Evolutionary conservation across 331 rosid species (phyloP).

Genomic region (Rhamnella rubrinervis): DNA sequence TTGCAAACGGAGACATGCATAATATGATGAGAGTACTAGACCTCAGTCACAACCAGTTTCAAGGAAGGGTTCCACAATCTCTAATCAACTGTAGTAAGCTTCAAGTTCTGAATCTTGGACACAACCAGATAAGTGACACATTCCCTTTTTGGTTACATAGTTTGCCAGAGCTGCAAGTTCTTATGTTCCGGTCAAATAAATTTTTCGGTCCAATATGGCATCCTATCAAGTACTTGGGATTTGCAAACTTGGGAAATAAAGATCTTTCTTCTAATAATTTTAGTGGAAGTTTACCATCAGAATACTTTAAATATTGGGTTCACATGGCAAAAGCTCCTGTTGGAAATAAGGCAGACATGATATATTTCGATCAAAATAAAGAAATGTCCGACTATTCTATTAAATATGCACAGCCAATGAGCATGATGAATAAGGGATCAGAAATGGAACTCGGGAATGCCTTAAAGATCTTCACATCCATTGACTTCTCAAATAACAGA

Average conservation of each 20-base stretch:
- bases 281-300: not conserved
- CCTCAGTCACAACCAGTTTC: not conserved
- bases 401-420: not conserved
- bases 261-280: not conserved
- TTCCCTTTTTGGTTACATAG: not conserved
- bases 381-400: not conserved
- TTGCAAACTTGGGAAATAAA: not conserved
- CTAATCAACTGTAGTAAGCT: not conserved
- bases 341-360: not conserved
- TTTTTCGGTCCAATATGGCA: not conserved
- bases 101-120: not conserved
- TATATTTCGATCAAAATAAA: not conserved
- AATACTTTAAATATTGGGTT: not conserved
- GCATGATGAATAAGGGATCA: not conserved
- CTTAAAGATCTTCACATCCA: not conserved
- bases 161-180: not conserved
- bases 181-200: not conserved
- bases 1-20: no score
- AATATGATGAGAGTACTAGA: no score
- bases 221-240: not conserved
- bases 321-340: not conserved
- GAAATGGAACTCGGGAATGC: not conserved
- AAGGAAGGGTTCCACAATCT: not conserved
- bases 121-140: not conserved
- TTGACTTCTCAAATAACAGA: constrained; percentile 1